A percentile compares a stretch with the other conserved stretches of the same genome.
phyloP scores from a whole-genome alignment of 2,329 filamentous ascomycete species.

The Atkinsonella texensis region DNA sequence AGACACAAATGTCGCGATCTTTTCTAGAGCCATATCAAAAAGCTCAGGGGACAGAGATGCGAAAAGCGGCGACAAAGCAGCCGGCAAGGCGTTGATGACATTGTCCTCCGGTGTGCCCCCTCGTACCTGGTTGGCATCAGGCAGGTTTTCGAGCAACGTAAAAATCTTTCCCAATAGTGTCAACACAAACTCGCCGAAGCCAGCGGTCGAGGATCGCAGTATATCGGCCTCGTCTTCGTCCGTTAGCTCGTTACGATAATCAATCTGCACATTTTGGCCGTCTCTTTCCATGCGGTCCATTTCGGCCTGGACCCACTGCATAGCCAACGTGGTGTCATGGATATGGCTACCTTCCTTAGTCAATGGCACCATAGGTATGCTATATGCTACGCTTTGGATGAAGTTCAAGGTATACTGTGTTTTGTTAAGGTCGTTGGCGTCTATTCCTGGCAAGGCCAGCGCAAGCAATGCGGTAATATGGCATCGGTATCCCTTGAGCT shows the following conservation, averaged over 20 bases:
- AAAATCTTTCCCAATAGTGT: constrained; percentile 91
- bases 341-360: constrained; percentile 46
- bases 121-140: constrained; percentile 76
- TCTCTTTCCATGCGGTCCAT: constrained; percentile 89
- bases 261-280: constrained; percentile 71
- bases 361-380: constrained; percentile 81
- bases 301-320: constrained; percentile 88
- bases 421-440: constrained; percentile 95
- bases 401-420: constrained; percentile 90
- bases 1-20: constrained; percentile 82
- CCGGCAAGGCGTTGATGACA: constrained; percentile 88
- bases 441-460: constrained; percentile 84
- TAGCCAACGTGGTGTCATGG: constrained; percentile 64
- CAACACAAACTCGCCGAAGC: constrained; percentile 83
- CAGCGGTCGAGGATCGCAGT: constrained; percentile 84
- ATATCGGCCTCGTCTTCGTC: constrained; percentile 83
- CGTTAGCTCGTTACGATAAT: constrained; percentile 70
- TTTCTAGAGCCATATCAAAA: constrained; percentile 83
- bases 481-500: constrained; percentile 90
- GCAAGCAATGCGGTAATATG: constrained; percentile 92
- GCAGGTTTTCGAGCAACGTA: constrained; percentile 86
- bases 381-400: constrained; percentile 91
- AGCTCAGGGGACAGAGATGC: constrained; percentile 85
- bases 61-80: constrained; percentile 81
- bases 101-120: constrained; percentile 92